These are phyloP conservation scores for Starmerella stigmatis DNA, from an alignment of 805 yeast genomes.

Conservation along the genomic window DNA sequence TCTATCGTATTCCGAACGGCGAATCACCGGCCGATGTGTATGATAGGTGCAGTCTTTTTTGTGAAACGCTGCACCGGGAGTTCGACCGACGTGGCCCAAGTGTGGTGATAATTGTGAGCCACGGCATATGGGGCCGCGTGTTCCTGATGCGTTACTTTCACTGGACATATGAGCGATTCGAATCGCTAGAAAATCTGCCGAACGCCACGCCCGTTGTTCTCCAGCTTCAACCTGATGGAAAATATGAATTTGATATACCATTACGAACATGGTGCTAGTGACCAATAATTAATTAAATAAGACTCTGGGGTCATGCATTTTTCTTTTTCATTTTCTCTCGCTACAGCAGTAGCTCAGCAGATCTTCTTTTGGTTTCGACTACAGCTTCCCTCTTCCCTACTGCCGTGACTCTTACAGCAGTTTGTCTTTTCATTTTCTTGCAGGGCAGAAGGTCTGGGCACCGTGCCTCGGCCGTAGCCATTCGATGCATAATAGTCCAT, in stretches of 20 bases:
- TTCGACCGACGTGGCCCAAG: constrained; percentile 60
- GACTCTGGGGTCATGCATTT: background rate
- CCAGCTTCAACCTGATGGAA: constrained; percentile 45
- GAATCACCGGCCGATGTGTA: constrained; percentile 95
- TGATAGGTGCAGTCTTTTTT: constrained; percentile 82
- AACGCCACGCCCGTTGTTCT: constrained; percentile 75
- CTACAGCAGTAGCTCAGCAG: background rate
- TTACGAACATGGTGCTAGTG: constrained; percentile 32
- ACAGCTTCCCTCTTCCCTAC: background rate
- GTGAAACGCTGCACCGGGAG: constrained; percentile 75
- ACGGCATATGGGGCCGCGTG: constrained; percentile 90
- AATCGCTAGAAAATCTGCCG: constrained; percentile 67
- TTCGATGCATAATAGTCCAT: constrained; percentile 90
- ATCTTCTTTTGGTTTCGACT: background rate
- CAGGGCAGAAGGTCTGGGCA: constrained; percentile 36
- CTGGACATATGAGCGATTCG: constrained; percentile 86
- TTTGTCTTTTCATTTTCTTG: background rate
- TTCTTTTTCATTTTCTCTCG: background rate
- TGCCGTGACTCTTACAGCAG: background rate
- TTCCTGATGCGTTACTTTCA: constrained; percentile 90
- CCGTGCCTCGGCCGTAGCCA: constrained; percentile 83
- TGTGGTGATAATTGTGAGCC: constrained; percentile 75
- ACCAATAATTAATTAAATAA: background rate
- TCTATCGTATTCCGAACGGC: constrained; percentile 84
- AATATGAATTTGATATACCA: constrained; percentile 50